A percentile compares a stretch with the other conserved stretches of the same genome.
phyloP scores from a whole-genome alignment of 805 yeast genomes.

The Ogataea henricii region DNA sequence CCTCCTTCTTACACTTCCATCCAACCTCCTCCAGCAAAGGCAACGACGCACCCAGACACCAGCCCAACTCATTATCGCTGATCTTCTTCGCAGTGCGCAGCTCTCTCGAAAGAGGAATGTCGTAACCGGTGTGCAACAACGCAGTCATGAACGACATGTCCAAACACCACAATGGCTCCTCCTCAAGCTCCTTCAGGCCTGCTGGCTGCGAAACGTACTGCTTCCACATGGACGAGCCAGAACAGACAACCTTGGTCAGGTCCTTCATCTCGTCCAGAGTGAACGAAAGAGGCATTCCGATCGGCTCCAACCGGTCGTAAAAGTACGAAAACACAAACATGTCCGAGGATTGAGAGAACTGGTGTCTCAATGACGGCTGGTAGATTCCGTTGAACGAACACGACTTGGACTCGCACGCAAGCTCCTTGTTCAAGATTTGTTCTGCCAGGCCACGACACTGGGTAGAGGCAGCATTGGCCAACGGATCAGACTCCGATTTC shows the following conservation, averaged over 20 bases:
- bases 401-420: slow-evolving; percentile 70
- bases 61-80: slow-evolving; percentile 88
- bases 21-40: slow-evolving; percentile 81
- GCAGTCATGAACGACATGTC: slow-evolving; percentile 91
- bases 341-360: slow-evolving; percentile 74
- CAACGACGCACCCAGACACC: slow-evolving; percentile 98
- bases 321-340: slow-evolving; percentile 91
- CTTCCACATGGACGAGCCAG: slow-evolving; percentile 77
- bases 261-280: slow-evolving; percentile 82
- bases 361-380: slow-evolving; percentile 84
- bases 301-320: slow-evolving; percentile 90
- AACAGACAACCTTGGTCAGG: slow-evolving; percentile 80
- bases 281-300: slow-evolving; percentile 93
- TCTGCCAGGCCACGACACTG: slow-evolving; percentile 90
- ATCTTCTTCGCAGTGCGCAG: slow-evolving; percentile 90
- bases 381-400: slow-evolving; percentile 97
- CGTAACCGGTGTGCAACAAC: slow-evolving; percentile 93
- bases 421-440: slow-evolving; percentile 77
- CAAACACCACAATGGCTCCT: slow-evolving; percentile 92
- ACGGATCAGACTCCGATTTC: slow-evolving; percentile 27
- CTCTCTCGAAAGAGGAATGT: slow-evolving; percentile 87
- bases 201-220: slow-evolving; percentile 63
- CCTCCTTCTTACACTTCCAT: slow-evolving; percentile 62
- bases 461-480: slow-evolving; percentile 56
- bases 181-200: slow-evolving; percentile 63